Evolutionary conservation across 2,329 filamentous ascomycete genomes (phyloP).

Genomic region (Claviceps digitariae): DNA sequence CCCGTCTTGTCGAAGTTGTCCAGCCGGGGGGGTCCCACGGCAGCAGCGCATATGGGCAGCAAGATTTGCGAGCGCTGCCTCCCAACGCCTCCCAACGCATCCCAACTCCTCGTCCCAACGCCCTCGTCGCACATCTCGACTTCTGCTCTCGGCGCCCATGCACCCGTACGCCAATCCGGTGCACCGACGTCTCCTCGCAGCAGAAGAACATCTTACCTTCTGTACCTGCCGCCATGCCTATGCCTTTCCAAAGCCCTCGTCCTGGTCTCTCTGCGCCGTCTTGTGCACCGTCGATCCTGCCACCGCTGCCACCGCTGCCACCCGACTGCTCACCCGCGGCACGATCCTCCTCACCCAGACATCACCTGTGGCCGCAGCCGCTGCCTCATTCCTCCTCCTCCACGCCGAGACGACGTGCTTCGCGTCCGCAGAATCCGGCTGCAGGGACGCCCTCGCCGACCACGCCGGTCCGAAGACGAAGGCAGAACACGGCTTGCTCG

Average conservation of each 20-base stretch:
- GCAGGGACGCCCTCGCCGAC: background rate
- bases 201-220: background rate
- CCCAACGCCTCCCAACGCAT: too few species aligned
- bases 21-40: too few species aligned
- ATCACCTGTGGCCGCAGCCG: constrained; percentile 1
- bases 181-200: background rate
- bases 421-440: background rate
- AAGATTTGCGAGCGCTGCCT: too few species aligned
- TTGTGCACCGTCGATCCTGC: constrained; percentile 1
- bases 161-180: background rate
- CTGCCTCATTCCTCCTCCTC: background rate
- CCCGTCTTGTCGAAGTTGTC: too few species aligned
- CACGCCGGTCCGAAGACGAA: background rate
- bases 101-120: too few species aligned
- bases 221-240: background rate
- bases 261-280: background rate
- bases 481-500: background rate
- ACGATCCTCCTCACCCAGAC: constrained; percentile 9
- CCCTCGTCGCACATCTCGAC: background rate
- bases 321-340: constrained; percentile 5
- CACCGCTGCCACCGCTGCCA: constrained; percentile 6
- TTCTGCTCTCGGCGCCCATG: too few species aligned
- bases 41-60: too few species aligned
- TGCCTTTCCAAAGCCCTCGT: background rate
- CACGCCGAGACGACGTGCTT: background rate